Percentiles rank a stretch among this genome's conserved stretches.
These are phyloP conservation scores for Solanum chaucha DNA, from an alignment of 257 asterid species.

Conservation along the genomic window DNA sequence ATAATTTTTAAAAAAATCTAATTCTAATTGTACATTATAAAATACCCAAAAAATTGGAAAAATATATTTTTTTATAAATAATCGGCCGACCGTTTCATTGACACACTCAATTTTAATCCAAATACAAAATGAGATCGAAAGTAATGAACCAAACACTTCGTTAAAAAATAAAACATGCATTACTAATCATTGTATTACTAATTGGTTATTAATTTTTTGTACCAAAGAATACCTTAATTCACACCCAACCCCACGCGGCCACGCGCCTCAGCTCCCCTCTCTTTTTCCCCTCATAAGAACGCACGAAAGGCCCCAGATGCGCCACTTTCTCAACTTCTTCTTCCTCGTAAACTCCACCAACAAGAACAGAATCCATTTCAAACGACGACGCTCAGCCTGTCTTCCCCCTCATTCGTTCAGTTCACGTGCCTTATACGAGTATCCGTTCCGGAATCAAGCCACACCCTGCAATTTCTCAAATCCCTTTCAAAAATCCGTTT, in stretches of 20 bases:
- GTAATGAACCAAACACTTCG: too few species aligned
- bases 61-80: too few species aligned
- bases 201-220: too few species aligned
- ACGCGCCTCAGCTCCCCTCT: not conserved
- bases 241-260: not conserved
- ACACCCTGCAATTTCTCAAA: not conserved
- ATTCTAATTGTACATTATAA: too few species aligned
- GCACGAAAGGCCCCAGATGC: not conserved
- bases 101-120: too few species aligned
- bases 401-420: not conserved
- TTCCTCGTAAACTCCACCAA: not conserved
- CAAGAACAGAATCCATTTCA: not conserved
- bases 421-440: not conserved
- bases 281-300: not conserved
- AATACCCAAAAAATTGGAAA: too few species aligned
- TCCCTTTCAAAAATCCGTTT: not conserved
- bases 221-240: not conserved
- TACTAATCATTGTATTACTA: too few species aligned
- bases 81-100: too few species aligned
- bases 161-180: too few species aligned
- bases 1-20: too few species aligned
- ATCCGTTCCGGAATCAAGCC: not conserved
- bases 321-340: not conserved
- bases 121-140: too few species aligned
- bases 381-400: not conserved